A percentile compares a stretch with the other conserved stretches of the same genome.
These are phyloP conservation scores for Diaporthe capsici DNA, from an alignment of 2,329 filamentous ascomycete species.

Conservation along the genomic window DNA sequence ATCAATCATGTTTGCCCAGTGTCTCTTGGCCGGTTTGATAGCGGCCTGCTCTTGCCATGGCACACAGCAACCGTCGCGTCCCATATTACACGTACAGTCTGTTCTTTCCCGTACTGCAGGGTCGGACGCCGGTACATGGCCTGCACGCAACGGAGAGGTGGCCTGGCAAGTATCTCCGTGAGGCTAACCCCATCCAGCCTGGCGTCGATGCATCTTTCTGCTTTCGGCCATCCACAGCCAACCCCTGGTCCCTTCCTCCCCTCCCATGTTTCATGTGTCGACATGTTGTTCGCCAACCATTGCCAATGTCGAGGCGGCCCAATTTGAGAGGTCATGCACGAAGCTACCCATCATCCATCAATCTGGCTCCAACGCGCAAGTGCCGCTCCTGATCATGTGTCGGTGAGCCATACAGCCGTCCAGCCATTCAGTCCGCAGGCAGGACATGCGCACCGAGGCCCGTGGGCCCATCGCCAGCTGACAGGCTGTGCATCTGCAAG, in stretches of 20 bases:
- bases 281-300: constrained; percentile 29
- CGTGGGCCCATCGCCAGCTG: constrained; percentile 1
- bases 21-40: constrained; percentile 18
- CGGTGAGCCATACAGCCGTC: constrained; percentile 17
- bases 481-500: constrained; percentile 19
- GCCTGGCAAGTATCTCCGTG: not conserved
- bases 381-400: constrained; percentile 19
- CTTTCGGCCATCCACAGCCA: constrained; percentile 22
- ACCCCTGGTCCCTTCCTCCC: not conserved
- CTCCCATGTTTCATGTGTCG: constrained; percentile 33
- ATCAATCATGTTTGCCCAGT: constrained; percentile 2
- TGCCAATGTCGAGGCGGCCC: constrained; percentile 2
- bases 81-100: too few species aligned
- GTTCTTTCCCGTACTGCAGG: not conserved
- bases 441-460: constrained; percentile 11
- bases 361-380: constrained; percentile 12
- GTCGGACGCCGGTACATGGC: not conserved
- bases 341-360: constrained; percentile 3
- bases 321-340: constrained; percentile 30
- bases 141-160: not conserved
- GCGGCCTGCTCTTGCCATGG: constrained; percentile 1
- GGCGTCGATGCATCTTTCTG: constrained; percentile 17
- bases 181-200: not conserved
- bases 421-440: not conserved
- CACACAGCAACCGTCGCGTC: not conserved